Evolutionary conservation across 805 yeast genomes (phyloP), one percentile per base, ranked within the genome.

Genomic region (Sugiyamaella smithiae): DNA sequence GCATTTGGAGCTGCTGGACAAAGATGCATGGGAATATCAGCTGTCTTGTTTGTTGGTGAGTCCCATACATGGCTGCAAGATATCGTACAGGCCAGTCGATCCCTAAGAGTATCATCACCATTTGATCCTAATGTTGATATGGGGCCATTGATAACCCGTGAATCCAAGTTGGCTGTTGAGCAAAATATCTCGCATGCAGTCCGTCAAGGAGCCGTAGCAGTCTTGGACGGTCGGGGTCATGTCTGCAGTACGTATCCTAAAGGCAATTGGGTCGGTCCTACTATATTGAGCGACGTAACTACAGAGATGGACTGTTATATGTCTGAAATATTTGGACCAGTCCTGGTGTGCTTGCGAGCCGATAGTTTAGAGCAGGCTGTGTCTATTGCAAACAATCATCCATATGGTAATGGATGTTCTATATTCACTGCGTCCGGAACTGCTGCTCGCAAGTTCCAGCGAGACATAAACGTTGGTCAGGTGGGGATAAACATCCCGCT

Each of bases 1-100:
- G 38, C 38, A 5, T 35, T 35, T 19, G 38, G 38, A 6, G 38
- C 38, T 16, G 38, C 38, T 35, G 38, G 38, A 11, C 38, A 35
- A 19, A 35, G 38, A 12, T 35, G 38, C 8, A 35, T 35, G 38
- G 38, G 20, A 12, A 35, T 35, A 35, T 35, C 38, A 3, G 16
- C 38, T 20, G 38, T 35, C 6, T 16, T 35, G 12, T 35, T 35
- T 35, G 38, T 35, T 4, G 38, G 38, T 12, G 38, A 35, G 16
- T 35, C 38, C 3, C 20, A n/a, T 19, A 16, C 12, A 20, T 35
- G 38, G 38, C 38, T 35, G 19, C 7, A 35, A 7, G 38, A 19
- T 19, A 35, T 35, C 12, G 38, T 35, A 14, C 20, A 35, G 16
- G 19, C 38, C 4, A 20, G 20, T 11, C 12, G 4, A 20, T 16